phyloP scores from a whole-genome alignment of 169 alveolate genomes.

The Babesia gibsoni region DNA sequence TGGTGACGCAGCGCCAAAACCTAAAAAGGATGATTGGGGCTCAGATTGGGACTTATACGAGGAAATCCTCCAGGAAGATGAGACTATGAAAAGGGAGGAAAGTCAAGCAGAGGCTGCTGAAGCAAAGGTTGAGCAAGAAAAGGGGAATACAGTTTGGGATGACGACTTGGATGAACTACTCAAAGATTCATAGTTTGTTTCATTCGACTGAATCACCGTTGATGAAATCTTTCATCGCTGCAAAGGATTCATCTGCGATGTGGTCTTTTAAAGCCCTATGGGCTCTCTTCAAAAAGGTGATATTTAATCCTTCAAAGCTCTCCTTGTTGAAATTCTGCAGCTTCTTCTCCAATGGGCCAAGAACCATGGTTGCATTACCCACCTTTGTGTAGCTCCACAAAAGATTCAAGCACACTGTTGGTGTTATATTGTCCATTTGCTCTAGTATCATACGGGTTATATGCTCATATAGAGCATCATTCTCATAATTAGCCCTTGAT shows the following conservation, averaged over 20 bases:
- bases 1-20: too few species aligned
- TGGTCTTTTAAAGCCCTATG: neutral
- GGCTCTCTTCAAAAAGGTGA: neutral
- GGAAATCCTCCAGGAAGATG: constrained; percentile 8
- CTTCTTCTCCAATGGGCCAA: neutral
- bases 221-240: neutral
- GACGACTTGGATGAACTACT: constrained; percentile 29
- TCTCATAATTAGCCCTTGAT: constrained; percentile 9
- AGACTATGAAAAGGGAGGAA: neutral
- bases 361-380: constrained; percentile 25
- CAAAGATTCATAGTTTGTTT: constrained; percentile 1
- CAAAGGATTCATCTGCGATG: neutral
- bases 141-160: constrained; percentile 17
- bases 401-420: constrained; percentile 43
- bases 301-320: neutral
- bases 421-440: constrained; percentile 1
- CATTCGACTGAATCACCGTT: neutral
- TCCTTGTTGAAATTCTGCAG: neutral
- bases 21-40: constrained; percentile 34
- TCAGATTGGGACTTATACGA: constrained; percentile 54
- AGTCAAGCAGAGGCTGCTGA: neutral
- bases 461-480: constrained; percentile 24
- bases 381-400: constrained; percentile 50
- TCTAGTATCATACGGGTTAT: constrained; percentile 4
- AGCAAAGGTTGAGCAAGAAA: constrained; percentile 7